Conservation (phyloP, 352 stramenopile species). For the Phytophthora multivora region DNA sequence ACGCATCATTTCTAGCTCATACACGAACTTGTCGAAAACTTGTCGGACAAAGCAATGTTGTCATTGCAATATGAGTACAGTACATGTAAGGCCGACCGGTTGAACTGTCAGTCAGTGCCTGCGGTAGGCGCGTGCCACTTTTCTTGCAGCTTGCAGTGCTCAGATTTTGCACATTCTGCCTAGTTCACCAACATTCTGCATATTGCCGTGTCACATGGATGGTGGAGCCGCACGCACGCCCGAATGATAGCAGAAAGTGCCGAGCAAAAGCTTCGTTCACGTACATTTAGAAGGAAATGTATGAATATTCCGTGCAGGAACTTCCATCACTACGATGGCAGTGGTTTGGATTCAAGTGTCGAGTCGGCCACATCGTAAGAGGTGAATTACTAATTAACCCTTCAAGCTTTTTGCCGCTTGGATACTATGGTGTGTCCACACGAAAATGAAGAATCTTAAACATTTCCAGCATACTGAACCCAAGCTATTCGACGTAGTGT, state of each 20-base stretch:
- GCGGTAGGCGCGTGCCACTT: too few species aligned
- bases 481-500: slow-evolving; percentile 1
- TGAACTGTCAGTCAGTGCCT: too few species aligned
- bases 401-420: slow-evolving; percentile 6
- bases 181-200: neutral
- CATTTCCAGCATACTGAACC: slow-evolving; percentile 10
- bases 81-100: too few species aligned
- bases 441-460: slow-evolving; percentile 21
- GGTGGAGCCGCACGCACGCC: slow-evolving; percentile 26
- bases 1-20: neutral
- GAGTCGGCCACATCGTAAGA: neutral
- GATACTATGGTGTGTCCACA: slow-evolving; percentile 1
- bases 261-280: neutral
- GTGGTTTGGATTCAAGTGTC: neutral
- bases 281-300: too few species aligned
- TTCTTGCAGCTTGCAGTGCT: neutral
- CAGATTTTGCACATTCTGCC: neutral
- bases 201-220: slow-evolving; percentile 28
- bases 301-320: too few species aligned
- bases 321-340: too few species aligned
- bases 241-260: slow-evolving; percentile 22
- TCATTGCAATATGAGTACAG: too few species aligned
- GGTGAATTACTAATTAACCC: too few species aligned
- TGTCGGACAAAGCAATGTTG: too few species aligned
- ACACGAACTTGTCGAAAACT: too few species aligned